A percentile compares a stretch with the other conserved stretches of the same genome.
phyloP scores from a whole-genome alignment of 352 stramenopile species.

The Phytophthora podocarpi region DNA sequence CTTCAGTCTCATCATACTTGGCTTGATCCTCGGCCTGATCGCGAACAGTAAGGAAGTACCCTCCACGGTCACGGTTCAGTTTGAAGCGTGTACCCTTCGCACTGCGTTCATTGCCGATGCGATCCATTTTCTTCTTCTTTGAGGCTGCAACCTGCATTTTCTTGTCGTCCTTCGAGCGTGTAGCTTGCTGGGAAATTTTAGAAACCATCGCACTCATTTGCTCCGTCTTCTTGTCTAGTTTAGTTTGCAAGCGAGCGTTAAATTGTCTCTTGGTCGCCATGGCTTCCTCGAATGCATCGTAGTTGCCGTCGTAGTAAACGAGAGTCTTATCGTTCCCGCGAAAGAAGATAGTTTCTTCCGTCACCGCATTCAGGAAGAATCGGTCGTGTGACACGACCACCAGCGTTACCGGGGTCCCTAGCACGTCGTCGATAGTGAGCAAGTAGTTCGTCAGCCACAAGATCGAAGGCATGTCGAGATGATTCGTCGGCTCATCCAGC shows the following conservation, averaged over 20 bases:
- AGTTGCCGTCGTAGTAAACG: slow-evolving; percentile 66
- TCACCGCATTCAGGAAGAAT: slow-evolving; percentile 94
- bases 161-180: slow-evolving; percentile 61
- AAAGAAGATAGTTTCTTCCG: slow-evolving; percentile 61
- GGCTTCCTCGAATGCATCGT: slow-evolving; percentile 58
- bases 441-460: slow-evolving; percentile 97
- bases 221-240: slow-evolving; percentile 61
- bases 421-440: slow-evolving; percentile 91
- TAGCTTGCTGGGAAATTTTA: slow-evolving; percentile 46
- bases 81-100: slow-evolving; percentile 65
- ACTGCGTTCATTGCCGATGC: slow-evolving; percentile 54
- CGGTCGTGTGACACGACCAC: slow-evolving; percentile 93
- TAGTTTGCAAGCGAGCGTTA: slow-evolving; percentile 51
- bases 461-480: slow-evolving; percentile 97
- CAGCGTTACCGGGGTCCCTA: slow-evolving; percentile 69
- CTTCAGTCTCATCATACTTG: slow-evolving; percentile 47
- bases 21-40: slow-evolving; percentile 47
- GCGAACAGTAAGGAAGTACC: slow-evolving; percentile 43
- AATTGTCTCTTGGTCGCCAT: slow-evolving; percentile 56
- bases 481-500: slow-evolving; percentile 95
- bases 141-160: slow-evolving; percentile 64
- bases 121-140: slow-evolving; percentile 77
- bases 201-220: slow-evolving; percentile 59
- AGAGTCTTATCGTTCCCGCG: slow-evolving; percentile 60
- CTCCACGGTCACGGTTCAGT: slow-evolving; percentile 53